Evolutionary conservation across 2,329 filamentous ascomycete species (phyloP).

Genomic region (Ceratocystis ficicola): DNA sequence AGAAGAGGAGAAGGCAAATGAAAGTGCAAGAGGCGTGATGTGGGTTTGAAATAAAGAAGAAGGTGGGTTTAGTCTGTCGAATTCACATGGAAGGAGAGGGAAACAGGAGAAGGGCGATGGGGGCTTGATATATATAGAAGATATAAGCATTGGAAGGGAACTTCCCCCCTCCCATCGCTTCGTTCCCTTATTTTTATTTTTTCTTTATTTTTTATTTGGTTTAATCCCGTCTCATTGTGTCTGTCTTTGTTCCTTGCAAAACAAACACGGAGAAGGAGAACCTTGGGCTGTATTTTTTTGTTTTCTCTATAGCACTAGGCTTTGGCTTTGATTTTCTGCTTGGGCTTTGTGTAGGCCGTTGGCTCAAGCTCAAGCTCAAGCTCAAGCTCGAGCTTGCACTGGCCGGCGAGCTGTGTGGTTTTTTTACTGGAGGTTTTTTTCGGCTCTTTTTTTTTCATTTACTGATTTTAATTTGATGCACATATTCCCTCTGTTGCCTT

Average conservation of each 20-base stretch:
- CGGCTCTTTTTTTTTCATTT: neutral
- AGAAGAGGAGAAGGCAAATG: neutral
- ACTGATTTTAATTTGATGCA: neutral
- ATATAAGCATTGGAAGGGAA: slow-evolving; percentile 4
- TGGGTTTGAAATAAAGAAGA: neutral
- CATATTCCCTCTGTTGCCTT: too few relatives aligned
- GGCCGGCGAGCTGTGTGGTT: neutral
- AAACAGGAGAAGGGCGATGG: neutral
- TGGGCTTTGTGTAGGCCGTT: neutral
- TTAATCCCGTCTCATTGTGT: slow-evolving; percentile 10
- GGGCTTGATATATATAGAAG: slow-evolving; percentile 3
- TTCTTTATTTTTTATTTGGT: neutral
- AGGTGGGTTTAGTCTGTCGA: neutral
- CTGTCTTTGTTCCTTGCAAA: slow-evolving; percentile 9
- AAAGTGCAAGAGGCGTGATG: neutral
- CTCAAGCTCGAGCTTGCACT: slow-evolving; percentile 1
- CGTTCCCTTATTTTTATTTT: slow-evolving; percentile 1
- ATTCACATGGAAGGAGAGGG: slow-evolving; percentile 5
- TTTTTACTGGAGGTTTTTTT: neutral
- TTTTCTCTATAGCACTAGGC: neutral
- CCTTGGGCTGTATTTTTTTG: neutral
- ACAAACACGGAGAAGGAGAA: slow-evolving; percentile 9
- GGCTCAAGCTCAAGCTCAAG: slow-evolving; percentile 5
- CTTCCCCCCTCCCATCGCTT: neutral
- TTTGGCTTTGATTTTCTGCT: slow-evolving; percentile 3